phyloP scores from a whole-genome alignment of 1,284 basidiomycete species.

The Cronartium quercuum region DNA sequence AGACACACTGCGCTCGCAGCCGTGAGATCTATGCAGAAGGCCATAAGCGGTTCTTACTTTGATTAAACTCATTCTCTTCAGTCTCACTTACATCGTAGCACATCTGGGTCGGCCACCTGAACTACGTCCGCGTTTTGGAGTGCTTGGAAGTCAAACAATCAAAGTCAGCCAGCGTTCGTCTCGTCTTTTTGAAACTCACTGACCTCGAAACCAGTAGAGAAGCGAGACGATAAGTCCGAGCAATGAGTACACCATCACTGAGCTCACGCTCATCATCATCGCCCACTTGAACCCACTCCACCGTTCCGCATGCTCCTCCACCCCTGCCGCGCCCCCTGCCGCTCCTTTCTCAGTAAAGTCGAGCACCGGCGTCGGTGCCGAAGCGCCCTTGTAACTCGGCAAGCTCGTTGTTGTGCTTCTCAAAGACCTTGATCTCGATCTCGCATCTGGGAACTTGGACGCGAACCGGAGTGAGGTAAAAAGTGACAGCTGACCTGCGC shows the following conservation, averaged over 20 bases:
- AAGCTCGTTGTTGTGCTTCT: neutral
- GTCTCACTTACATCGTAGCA: neutral
- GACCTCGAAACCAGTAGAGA: neutral
- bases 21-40: slow-evolving; percentile 43
- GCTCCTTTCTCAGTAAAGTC: neutral
- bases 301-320: neutral
- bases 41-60: no score
- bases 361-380: neutral
- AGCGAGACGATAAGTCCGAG: neutral
- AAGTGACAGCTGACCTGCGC: no score
- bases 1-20: slow-evolving; percentile 45
- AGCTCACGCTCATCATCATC: neutral
- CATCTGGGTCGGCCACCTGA: neutral
- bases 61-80: no score
- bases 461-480: neutral
- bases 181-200: no score
- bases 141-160: neutral
- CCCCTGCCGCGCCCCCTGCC: no score
- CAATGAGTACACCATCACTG: neutral
- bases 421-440: neutral
- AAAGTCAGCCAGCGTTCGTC: neutral
- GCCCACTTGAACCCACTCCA: neutral
- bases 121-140: neutral
- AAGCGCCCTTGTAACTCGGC: neutral
- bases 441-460: neutral